These are phyloP conservation scores for Phaffia australis DNA, from an alignment of 768 basidiomycete species.

Conservation along the genomic window DNA sequence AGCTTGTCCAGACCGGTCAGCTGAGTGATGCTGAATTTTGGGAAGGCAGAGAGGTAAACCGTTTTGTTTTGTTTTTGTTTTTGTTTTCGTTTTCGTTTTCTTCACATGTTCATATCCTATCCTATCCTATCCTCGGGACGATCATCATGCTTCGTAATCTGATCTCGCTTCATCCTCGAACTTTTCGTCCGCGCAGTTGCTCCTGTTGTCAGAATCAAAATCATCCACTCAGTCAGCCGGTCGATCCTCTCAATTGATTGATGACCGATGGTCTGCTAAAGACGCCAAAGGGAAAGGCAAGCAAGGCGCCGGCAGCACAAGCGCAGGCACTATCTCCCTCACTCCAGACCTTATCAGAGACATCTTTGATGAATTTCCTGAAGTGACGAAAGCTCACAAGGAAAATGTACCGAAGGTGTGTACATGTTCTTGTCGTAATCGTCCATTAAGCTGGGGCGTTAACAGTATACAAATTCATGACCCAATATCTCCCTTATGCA, in stretches of 20 bases:
- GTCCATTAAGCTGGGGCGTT: too few relatives aligned
- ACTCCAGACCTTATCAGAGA: constrained; percentile 65
- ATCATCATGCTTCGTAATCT: not conserved
- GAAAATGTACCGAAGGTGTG: constrained; percentile 80
- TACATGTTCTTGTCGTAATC: not conserved
- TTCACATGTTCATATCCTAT: not conserved
- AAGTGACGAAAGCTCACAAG: constrained; percentile 79
- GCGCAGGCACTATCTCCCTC: constrained; percentile 28
- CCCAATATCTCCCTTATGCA: constrained; percentile 40
- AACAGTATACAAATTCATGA: too few relatives aligned
- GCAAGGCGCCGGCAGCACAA: not conserved
- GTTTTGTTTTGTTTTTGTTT: constrained; percentile 8
- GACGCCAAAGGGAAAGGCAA: constrained; percentile 18
- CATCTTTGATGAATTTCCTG: constrained; percentile 95
- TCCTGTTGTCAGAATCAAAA: constrained; percentile 52
- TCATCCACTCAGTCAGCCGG: constrained; percentile 36
- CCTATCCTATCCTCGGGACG: not conserved
- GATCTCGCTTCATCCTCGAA: not conserved
- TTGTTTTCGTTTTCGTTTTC: not conserved
- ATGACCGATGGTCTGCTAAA: constrained; percentile 40
- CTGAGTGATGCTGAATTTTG: constrained; percentile 93
- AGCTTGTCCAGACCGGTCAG: constrained; percentile 72
- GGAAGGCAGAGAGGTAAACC: constrained; percentile 79
- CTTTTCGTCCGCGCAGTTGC: constrained; percentile 45
- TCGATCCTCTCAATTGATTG: constrained; percentile 36